These are phyloP conservation scores for Thielaviopsis ethacetica DNA, from an alignment of 2,329 filamentous ascomycete species.

Conservation along the genomic window DNA sequence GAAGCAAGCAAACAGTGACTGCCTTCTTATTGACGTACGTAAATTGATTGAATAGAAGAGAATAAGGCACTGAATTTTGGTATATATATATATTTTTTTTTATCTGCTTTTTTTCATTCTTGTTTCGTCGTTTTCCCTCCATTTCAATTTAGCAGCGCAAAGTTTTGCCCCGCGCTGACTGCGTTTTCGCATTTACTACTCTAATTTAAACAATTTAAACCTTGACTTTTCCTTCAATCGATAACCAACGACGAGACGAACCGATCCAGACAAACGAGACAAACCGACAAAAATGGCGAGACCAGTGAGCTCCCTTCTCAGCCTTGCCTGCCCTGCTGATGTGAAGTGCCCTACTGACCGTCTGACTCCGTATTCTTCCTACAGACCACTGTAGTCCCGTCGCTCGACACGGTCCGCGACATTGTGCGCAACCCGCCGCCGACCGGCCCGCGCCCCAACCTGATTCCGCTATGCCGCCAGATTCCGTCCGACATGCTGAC, in stretches of 20 bases:
- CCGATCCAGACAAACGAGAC: neutral
- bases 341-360: neutral
- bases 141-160: too few relatives aligned
- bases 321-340: neutral
- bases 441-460: conserved; percentile 36
- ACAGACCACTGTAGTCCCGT: conserved; percentile 27
- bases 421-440: conserved; percentile 23
- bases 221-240: too few relatives aligned
- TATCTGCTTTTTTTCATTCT: too few relatives aligned
- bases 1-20: too few relatives aligned
- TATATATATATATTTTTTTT: too few relatives aligned
- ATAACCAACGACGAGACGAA: neutral
- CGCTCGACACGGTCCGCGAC: conserved; percentile 29
- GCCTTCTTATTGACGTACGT: too few relatives aligned
- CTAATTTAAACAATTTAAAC: too few relatives aligned
- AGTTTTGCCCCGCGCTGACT: too few relatives aligned
- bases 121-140: too few relatives aligned
- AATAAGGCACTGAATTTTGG: too few relatives aligned
- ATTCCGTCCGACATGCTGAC: conserved; percentile 88
- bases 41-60: too few relatives aligned
- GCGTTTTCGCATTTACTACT: too few relatives aligned
- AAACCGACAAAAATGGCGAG: neutral
- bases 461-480: conserved; percentile 68
- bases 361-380: neutral
- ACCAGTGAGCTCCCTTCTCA: neutral